These are phyloP conservation scores for Rubus parviflorus DNA, from an alignment of 306 rosid genomes.

Conservation along the genomic window DNA sequence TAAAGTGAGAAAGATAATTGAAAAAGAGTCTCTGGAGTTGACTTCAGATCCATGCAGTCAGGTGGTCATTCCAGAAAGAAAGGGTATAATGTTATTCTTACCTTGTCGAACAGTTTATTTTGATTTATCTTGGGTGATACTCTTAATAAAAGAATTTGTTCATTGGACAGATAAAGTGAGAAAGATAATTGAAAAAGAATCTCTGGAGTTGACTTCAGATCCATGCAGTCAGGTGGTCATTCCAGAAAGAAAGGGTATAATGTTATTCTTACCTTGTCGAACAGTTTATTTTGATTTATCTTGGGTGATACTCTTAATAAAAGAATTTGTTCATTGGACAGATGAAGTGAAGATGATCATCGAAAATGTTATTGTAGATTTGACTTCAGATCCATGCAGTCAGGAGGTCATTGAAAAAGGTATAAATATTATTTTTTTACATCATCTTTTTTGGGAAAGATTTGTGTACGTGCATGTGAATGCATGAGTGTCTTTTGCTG, in stretches of 20 bases:
- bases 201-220: constrained; percentile 23
- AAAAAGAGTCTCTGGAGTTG: constrained; percentile 34
- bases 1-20: constrained; percentile 12
- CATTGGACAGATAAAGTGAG: constrained; percentile 36
- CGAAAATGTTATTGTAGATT: constrained; percentile 34
- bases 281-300: background rate
- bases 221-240: constrained; percentile 20
- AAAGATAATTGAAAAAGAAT: constrained; percentile 34
- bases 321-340: constrained; percentile 29
- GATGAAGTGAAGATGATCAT: constrained; percentile 22
- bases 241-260: constrained; percentile 23
- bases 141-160: constrained; percentile 13
- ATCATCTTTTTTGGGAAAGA: constrained; percentile 3
- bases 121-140: background rate
- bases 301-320: constrained; percentile 6
- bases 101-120: too few relatives aligned
- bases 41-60: constrained; percentile 23
- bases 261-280: background rate
- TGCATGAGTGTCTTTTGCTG: background rate
- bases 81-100: constrained; percentile 24
- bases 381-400: constrained; percentile 22
- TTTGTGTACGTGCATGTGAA: constrained; percentile 2
- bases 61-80: constrained; percentile 15
- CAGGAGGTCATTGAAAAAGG: constrained; percentile 28
- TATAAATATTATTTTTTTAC: constrained; percentile 9